A percentile compares a stretch with the other conserved stretches of the same genome.
These are phyloP conservation scores for Pugionium dolabratum DNA, from an alignment of 345 rosid species.

Conservation along the genomic window DNA sequence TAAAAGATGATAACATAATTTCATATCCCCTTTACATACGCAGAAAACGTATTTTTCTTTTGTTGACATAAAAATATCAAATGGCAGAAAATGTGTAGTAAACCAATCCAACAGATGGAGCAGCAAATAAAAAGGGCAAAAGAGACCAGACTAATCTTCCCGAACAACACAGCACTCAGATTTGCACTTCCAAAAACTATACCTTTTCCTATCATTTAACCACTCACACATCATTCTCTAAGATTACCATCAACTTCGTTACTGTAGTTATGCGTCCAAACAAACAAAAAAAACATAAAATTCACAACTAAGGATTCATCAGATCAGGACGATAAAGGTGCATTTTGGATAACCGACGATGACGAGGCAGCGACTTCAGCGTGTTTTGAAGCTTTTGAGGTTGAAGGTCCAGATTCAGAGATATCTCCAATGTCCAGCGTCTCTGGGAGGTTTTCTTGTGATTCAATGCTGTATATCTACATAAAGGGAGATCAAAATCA, in stretches of 20 bases:
- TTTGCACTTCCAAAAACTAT: conserved; percentile 26
- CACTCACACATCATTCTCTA: conserved; percentile 17
- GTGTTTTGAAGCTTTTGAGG: conserved; percentile 45
- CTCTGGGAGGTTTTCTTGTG: conserved; percentile 64
- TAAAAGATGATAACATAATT: too few species aligned
- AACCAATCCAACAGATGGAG: conserved; percentile 17
- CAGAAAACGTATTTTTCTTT: too few species aligned
- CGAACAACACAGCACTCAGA: conserved; percentile 18
- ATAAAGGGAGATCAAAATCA: conserved; percentile 16
- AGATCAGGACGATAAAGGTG: conserved; percentile 35
- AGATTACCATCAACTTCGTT: conserved; percentile 10
- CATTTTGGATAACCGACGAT: conserved; percentile 43
- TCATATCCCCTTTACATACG: too few species aligned
- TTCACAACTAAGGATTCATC: conserved; percentile 20
- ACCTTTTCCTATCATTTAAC: conserved; percentile 3
- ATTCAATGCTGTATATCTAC: conserved; percentile 52
- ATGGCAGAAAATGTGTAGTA: not conserved
- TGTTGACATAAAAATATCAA: not conserved
- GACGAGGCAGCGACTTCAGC: conserved; percentile 45
- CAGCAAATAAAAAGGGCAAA: conserved; percentile 20
- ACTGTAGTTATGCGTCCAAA: conserved; percentile 31
- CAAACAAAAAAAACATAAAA: not conserved
- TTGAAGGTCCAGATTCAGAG: conserved; percentile 46
- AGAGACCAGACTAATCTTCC: conserved; percentile 18
- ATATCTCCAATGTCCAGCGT: conserved; percentile 79